Evolutionary conservation across 2,329 filamentous ascomycete genomes (phyloP).

Genomic region (Tympanopsis confertula): DNA sequence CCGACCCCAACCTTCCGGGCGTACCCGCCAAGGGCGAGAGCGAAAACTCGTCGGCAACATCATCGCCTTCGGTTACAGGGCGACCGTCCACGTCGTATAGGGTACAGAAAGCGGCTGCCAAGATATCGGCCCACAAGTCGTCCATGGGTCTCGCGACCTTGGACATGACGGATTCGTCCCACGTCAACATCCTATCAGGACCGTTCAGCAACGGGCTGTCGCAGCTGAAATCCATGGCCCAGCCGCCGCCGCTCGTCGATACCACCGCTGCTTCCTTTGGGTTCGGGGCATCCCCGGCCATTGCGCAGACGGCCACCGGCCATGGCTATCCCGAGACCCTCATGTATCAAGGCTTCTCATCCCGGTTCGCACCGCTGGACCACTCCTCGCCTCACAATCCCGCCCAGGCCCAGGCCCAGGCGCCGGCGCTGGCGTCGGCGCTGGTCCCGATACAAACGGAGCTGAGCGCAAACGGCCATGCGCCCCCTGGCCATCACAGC

Average conservation of each 20-base stretch:
- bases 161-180: constrained; percentile 39
- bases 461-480: not conserved
- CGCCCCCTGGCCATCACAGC: constrained; percentile 1
- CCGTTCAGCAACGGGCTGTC: constrained; percentile 12
- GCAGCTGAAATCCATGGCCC: constrained; percentile 10
- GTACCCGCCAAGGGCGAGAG: constrained; percentile 8
- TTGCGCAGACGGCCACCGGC: no score
- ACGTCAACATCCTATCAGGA: constrained; percentile 33
- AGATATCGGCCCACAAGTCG: constrained; percentile 26
- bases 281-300: no score
- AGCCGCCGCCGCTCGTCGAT: constrained; percentile 5
- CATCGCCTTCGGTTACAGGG: constrained; percentile 20
- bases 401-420: no score
- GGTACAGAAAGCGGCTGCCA: constrained; percentile 29
- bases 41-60: constrained; percentile 1
- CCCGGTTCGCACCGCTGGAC: no score
- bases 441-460: not conserved
- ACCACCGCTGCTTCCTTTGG: no score
- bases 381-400: no score
- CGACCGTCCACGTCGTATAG: constrained; percentile 24
- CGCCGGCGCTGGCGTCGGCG: no score
- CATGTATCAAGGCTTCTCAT: no score
- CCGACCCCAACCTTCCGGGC: not conserved
- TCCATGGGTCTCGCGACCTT: constrained; percentile 36
- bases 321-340: no score